Conservation (phyloP, 306 rosid genomes). For the Gillenia trifoliata region DNA sequence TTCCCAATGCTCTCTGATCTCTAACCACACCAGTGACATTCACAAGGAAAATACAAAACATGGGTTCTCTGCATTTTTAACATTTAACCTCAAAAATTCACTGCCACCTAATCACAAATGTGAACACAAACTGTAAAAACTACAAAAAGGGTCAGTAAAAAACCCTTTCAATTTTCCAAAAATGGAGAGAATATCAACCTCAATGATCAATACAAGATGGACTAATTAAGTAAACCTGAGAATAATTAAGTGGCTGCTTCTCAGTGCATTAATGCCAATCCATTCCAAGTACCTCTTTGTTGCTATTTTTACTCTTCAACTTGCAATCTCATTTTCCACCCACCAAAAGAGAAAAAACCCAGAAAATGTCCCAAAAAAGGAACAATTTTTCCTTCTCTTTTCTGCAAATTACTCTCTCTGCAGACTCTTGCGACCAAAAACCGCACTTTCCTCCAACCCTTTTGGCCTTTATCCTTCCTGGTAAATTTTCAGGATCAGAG, state of each 20-base stretch:
- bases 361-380: not conserved
- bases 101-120: slow-evolving; percentile 14
- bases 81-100: not conserved
- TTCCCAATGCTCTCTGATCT: slow-evolving; percentile 1
- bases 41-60: not conserved
- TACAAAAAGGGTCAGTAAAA: not conserved
- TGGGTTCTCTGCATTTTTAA: not conserved
- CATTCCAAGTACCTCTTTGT: not conserved
- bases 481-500: not conserved
- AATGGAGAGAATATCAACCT: slow-evolving; percentile 1
- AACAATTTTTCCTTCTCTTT: not conserved
- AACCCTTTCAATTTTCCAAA: slow-evolving; percentile 9
- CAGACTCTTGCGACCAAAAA: not conserved
- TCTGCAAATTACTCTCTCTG: not conserved
- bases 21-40: slow-evolving; percentile 1
- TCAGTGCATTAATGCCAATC: not conserved
- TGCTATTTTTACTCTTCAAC: not conserved
- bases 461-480: not conserved
- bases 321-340: slow-evolving; percentile 5
- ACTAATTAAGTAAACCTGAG: not conserved
- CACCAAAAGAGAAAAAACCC: not conserved
- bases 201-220: not conserved
- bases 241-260: not conserved
- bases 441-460: not conserved
- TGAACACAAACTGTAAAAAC: not conserved